Base-by-base conservation (phyloP, 2,329 filamentous ascomycete genomes). In the Neoscytalidium dimidiatum region DNA sequence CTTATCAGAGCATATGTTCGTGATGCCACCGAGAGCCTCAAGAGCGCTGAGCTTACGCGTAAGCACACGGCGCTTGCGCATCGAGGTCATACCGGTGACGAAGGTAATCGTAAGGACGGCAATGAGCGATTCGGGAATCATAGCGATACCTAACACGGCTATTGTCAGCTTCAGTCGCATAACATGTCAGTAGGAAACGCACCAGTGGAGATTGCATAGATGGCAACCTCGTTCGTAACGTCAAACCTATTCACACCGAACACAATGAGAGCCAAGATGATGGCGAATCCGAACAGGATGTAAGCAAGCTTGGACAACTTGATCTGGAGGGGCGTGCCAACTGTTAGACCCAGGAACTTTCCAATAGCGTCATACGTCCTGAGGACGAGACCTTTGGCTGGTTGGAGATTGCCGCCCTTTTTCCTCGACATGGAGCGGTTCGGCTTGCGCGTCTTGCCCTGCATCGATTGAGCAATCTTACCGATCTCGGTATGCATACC, bases 401-500 rank as follows among this genome's bases (percentile, higher is more conserved):
- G 72, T 82, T 78, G 82, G 70, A 76, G 52, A 19, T 64, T 67
- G 26, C 83, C 73, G 72, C 81, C 74, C 2, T 81, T 76, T 46
- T 81, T 83, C 33, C 83, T 70, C 7, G 69, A 71, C 60, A 71
- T 63, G n/a, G 68, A 69, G 4, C 69, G 63, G 61, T 71, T 71
- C 33, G 77, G 76, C 67, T 78, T 83, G 58, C 80, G 84, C 70
- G 82, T 81, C 68, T 78, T 81, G 28, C 81, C 82, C 65, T 83
- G 84, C 52, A 89, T 80, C 67, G 85, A 77, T 19, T 83, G 84
- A n/a, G 91, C 90, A 69, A 93, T 92, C 72, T 87, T 88, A 70
- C 91, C 91, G 62, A 93, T 89, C 76, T 92, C 88, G 23, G 91
- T 93, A 65, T 84, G 77, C 89, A 92, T 91, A 46, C 86, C 90